Evolutionary conservation across 1,139 yeast species (phyloP), one percentile per base, ranked within the genome.

Genomic region (Debaryomyces sp.): DNA sequence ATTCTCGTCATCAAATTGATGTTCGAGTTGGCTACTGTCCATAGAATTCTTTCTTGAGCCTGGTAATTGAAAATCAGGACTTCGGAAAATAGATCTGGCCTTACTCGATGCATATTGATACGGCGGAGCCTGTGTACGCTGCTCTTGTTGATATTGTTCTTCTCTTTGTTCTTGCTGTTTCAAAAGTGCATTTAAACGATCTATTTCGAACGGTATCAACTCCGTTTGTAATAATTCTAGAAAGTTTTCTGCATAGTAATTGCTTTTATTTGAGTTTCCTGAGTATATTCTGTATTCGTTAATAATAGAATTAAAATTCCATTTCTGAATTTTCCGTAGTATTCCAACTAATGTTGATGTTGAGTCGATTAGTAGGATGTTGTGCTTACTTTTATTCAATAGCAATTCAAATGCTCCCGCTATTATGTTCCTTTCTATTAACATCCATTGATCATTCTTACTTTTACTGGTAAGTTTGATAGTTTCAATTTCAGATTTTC

Each of bases 241-340:
- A 59, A 87, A 90, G 9, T 87, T 86, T 60, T 92, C 97, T 5
- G 94, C 91, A 61, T 80, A 82, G 63, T 90, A 91, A 57, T 84
- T 89, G 27, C 87, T 75, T 57, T 88, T 85, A 51, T 82, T 82
- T 30, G 91, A 88, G 49, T 66, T 66, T 1, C 79, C 78, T 2
- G 90, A 78, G 65, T 84, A 89, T 7, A 88, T 78, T 44, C 96
- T 74, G 67, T 89, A 94, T 64, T 94, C 98, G 55, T 87, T 87
- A 27, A 91, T 80, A 8, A 92, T 84, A 22, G 95, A 84, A 33
- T 91, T 84, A 62, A 88, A 87, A 56, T 85, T 86, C 98, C 97
- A 92, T 66, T 87, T 87, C 66, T 89, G 96, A 33, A 91, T 75
- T 62, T 87, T 85, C 47, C 99, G 73, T 30, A 94, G 68, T 1